phyloP scores from a whole-genome alignment of 2,329 filamentous ascomycete species.

The Beauveria bassiana region DNA sequence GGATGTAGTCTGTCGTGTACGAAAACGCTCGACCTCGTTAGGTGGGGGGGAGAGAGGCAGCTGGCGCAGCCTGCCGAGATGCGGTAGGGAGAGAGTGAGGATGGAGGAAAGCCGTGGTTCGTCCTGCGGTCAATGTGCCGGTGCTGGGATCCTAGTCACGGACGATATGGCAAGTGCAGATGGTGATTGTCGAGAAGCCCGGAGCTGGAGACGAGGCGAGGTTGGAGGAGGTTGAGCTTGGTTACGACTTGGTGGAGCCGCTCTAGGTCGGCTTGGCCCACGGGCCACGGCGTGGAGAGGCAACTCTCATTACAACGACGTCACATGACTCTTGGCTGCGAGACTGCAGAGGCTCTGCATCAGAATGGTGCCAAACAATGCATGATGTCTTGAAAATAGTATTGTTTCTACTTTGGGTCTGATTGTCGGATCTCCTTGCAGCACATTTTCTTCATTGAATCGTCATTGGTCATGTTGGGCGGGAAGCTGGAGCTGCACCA shows the following conservation, averaged over 20 bases:
- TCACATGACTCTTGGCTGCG: conserved; percentile 29
- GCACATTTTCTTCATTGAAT: too few relatives aligned
- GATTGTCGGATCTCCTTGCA: too few relatives aligned
- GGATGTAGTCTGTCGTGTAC: conserved; percentile 12
- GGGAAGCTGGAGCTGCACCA: too few relatives aligned
- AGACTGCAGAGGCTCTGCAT: neutral
- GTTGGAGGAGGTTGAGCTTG: conserved; percentile 34
- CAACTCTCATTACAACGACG: conserved; percentile 22
- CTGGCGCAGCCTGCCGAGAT: conserved; percentile 3
- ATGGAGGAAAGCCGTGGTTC: neutral
- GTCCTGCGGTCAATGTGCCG: conserved; percentile 13
- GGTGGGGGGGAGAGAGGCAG: conserved; percentile 11
- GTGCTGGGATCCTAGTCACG: conserved; percentile 9
- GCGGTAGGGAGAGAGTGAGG: neutral
- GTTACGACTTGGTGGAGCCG: conserved; percentile 29
- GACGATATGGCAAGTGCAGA: conserved; percentile 17
- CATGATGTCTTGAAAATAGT: too few relatives aligned
- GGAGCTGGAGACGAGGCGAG: conserved; percentile 22
- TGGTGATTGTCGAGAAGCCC: conserved; percentile 15
- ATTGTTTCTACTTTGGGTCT: too few relatives aligned
- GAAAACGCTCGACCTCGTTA: conserved; percentile 10
- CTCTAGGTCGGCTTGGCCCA: conserved; percentile 20
- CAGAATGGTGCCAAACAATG: neutral
- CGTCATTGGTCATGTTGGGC: too few relatives aligned
- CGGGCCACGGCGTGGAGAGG: conserved; percentile 10